Base-by-base conservation (phyloP, 2,329 filamentous ascomycete genomes). In the Stachybotrys chartarum region DNA sequence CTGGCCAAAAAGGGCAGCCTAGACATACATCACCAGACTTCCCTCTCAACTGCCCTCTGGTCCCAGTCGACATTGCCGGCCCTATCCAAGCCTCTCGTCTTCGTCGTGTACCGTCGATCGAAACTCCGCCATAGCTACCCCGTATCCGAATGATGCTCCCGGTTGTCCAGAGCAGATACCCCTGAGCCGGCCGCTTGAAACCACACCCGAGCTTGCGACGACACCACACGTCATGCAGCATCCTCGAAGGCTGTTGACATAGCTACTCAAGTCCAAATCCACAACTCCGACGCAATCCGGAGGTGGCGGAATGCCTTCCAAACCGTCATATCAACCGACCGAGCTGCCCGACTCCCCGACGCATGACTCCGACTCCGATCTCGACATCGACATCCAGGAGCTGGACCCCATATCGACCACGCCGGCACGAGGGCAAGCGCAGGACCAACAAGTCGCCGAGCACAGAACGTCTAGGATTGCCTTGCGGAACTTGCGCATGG, bases 381-480 rank as follows among this genome's bases (percentile, higher is more conserved):
- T 94, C 65, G 87, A 92, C 64, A 80, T 94, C 63, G 87, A 91
- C 66, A 80, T 91, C 62, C 81, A 90, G 66, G 90, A 93, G 76
- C 84, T 94, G 61, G 88, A 92, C 67, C 88, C 89, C 67, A 67
- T 73, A 57, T 72, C 74, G n/a, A 66, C 67, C 60, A 64, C 68
- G 63, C 65, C 70, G 61, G 58, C 67, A 57, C 63, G 68, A 51
- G 66, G 65, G 51, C 58, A 66, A 48, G 61, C 59, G 51, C 66
- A 66, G 59, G 68, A 68, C 50, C 63, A 55, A 47, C 55, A 60
- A 42, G 59, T 63, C 18, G 50, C 60, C 32, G 75, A 79, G 61
- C 72, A 76, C 57, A 74, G 78, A 73, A 64, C 79, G 64, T 73
- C 80, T 39, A 73, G 78, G 51, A 92, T 92, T 73, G 88, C 89